Base-by-base conservation (phyloP, 345 rosid genomes). In the Hirschfeldia incana region DNA sequence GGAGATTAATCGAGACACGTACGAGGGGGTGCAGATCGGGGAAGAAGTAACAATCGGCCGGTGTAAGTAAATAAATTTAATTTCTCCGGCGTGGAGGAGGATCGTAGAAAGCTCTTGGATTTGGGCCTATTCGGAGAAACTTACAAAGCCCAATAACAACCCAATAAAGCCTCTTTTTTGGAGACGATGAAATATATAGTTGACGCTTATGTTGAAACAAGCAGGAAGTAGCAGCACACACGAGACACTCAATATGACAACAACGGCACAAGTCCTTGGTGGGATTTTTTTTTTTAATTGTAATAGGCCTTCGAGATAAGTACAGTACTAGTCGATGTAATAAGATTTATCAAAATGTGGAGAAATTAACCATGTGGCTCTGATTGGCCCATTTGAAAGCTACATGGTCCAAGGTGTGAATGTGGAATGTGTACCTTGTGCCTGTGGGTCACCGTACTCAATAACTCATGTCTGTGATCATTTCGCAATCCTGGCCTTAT, bases 401-500 rank as follows among this genome's bases (percentile, higher is more conserved):
- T 8, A 34, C 0, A 4, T 71, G 76, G 70, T 65, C 81, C 67
- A 65, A 71, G 26, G 66, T 70, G 76, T 27, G 75, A n/a, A 69
- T 16, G n/a, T n/a, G n/a, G 71, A 16, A 65, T 77, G 72, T 77
- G 76, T 51, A 77, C 80, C 65, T 65, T 77, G 71, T 53, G 81
- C 49, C 75, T 78, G 76, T 72, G 77, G 81, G 73, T 66, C 81
- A 78, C 34, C 27, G 13, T 26, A 11, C 80, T 71, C 72, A 71
- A 53, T 70, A 36, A 70, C 71, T 68, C 72, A 53, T 30, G 32
- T 65, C 16, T 44, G 37, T 72, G 39, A 72, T 72, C 63, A 42
- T 77, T 64, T 53, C 76, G 44, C 66, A 64, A 64, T 77, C 71
- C 76, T 66, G 59, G 26, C 68, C 76, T 72, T 72, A 65, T 78